Percentiles rank a stretch among this genome's conserved stretches.
These are phyloP conservation scores for Eimeria praecox DNA, from an alignment of 169 alveolate species.

Conservation along the genomic window DNA sequence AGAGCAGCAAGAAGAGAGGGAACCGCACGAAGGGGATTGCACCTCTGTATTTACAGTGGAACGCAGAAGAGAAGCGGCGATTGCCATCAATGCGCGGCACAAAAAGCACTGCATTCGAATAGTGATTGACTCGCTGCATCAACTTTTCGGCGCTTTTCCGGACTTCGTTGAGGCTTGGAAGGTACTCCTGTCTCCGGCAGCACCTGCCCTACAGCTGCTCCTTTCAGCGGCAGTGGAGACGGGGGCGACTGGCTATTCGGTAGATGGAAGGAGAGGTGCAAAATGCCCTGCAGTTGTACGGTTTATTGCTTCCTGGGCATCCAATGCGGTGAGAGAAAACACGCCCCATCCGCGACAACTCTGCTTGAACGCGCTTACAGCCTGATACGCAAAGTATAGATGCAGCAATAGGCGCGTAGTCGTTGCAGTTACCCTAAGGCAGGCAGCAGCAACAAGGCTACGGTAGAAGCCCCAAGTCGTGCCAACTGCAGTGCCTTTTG, in stretches of 20 bases:
- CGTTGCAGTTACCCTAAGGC: not conserved
- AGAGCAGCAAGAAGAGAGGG: not conserved
- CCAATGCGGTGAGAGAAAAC: conserved; percentile 53
- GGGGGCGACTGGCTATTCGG: conserved; percentile 69
- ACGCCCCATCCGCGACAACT: too few species aligned
- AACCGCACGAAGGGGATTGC: not conserved
- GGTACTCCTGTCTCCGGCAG: conserved; percentile 55
- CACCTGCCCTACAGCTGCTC: conserved; percentile 68
- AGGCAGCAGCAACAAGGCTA: not conserved
- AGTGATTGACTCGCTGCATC: conserved; percentile 38
- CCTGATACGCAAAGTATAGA: not conserved
- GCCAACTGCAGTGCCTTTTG: not conserved
- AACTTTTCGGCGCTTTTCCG: conserved; percentile 43
- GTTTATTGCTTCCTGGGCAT: conserved; percentile 77
- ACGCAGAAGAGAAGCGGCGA: not conserved
- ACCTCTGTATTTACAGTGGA: not conserved
- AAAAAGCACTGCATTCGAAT: conserved; percentile 55
- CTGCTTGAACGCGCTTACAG: too few species aligned
- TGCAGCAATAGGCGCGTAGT: not conserved
- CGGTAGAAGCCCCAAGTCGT: not conserved
- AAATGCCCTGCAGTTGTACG: conserved; percentile 69
- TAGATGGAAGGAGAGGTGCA: not conserved
- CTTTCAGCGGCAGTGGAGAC: conserved; percentile 79
- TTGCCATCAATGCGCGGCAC: conserved; percentile 2
- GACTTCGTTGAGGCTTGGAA: conserved; percentile 59